These are phyloP conservation scores for Cyclaneusma minus DNA, from an alignment of 2,329 filamentous ascomycete species.

Conservation along the genomic window DNA sequence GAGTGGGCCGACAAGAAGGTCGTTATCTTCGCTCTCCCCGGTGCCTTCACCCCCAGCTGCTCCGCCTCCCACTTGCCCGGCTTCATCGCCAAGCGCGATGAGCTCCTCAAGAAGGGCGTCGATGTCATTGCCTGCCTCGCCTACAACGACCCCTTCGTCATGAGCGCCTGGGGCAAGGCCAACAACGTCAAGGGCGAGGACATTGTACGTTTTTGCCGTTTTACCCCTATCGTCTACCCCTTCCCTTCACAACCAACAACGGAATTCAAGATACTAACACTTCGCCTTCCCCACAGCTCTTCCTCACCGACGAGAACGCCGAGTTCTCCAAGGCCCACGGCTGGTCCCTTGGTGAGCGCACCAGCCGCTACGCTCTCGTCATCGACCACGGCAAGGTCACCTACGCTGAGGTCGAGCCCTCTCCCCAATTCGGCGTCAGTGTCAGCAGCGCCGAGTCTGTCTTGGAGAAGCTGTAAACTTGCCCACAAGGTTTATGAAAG, in stretches of 20 bases:
- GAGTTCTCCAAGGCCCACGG: slow-evolving; percentile 50
- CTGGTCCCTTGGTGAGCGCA: slow-evolving; percentile 45
- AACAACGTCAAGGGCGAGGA: slow-evolving; percentile 48
- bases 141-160: slow-evolving; percentile 54
- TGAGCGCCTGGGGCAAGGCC: slow-evolving; percentile 60
- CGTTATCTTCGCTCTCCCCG: slow-evolving; percentile 52
- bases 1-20: slow-evolving; percentile 58
- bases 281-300: slow-evolving; percentile 30
- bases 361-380: slow-evolving; percentile 49
- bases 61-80: slow-evolving; percentile 52
- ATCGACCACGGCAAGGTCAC: slow-evolving; percentile 52
- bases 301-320: slow-evolving; percentile 48
- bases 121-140: slow-evolving; percentile 53
- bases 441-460: slow-evolving; percentile 18
- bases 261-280: slow-evolving; percentile 2
- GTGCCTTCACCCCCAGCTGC: slow-evolving; percentile 57
- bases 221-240: background rate
- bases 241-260: background rate
- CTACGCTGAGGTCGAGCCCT: slow-evolving; percentile 48
- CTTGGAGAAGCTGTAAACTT: no score
- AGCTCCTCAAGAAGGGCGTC: slow-evolving; percentile 49
- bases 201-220: slow-evolving; percentile 30
- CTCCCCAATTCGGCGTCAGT: slow-evolving; percentile 11
- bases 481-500: no score
- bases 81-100: slow-evolving; percentile 45